These are phyloP conservation scores for Fusarium zealandicum DNA, from an alignment of 2,329 filamentous ascomycete species.

Conservation along the genomic window DNA sequence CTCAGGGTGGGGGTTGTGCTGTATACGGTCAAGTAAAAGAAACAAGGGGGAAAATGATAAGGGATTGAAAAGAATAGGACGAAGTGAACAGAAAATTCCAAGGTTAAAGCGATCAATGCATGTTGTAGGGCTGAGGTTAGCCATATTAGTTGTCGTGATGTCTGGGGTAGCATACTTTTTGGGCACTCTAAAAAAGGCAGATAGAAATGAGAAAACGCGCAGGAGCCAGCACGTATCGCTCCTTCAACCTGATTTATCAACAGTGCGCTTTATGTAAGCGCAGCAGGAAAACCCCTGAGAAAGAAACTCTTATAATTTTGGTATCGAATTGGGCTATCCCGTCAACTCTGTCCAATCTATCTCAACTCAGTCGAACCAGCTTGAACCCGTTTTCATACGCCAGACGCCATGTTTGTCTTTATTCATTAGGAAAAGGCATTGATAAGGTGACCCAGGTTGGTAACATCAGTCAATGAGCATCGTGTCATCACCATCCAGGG, in stretches of 20 bases:
- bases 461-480: slow-evolving; percentile 73
- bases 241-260: too few species aligned
- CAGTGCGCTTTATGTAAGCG: background rate
- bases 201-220: too few species aligned
- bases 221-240: too few species aligned
- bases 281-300: background rate
- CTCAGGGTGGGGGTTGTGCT: background rate
- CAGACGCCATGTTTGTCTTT: slow-evolving; percentile 37
- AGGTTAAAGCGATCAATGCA: background rate
- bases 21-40: too few species aligned
- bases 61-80: background rate
- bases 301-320: slow-evolving; percentile 28
- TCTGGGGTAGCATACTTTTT: too few species aligned
- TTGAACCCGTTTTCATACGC: slow-evolving; percentile 36
- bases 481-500: slow-evolving; percentile 83
- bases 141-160: background rate
- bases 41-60: background rate
- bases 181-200: too few species aligned
- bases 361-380: slow-evolving; percentile 36
- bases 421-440: slow-evolving; percentile 36
- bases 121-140: background rate
- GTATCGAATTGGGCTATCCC: slow-evolving; percentile 35
- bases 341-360: slow-evolving; percentile 32
- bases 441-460: background rate
- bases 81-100: too few species aligned